Conservation (phyloP, 805 yeast genomes). For the Kodamaea hsintzibuensis region DNA sequence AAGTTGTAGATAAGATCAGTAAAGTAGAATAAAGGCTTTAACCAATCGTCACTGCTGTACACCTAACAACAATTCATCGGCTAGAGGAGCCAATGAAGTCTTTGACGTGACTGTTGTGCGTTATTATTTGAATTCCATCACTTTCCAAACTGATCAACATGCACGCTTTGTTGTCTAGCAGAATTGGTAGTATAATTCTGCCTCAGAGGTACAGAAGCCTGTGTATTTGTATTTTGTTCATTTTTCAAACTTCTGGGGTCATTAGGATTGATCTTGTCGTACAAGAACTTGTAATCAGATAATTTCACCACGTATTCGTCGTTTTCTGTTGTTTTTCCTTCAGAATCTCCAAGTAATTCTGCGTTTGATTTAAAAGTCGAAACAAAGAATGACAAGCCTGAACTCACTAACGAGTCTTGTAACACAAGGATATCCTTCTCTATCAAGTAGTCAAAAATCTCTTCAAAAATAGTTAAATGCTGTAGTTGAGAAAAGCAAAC, state of each 20-base stretch:
- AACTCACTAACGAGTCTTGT: conserved; percentile 21
- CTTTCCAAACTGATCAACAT: conserved; percentile 27
- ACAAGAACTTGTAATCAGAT: conserved; percentile 19
- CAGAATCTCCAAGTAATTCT: not conserved
- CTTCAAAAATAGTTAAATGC: conserved; percentile 19
- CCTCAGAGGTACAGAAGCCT: not conserved
- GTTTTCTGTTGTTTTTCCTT: not conserved
- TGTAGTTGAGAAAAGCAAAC: conserved; percentile 29
- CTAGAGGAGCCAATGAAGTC: too few species aligned
- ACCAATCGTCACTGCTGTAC: too few species aligned
- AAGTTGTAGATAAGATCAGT: too few species aligned
- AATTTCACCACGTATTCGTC: conserved; percentile 11
- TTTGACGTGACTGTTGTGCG: too few species aligned
- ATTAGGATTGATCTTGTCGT: conserved; percentile 3
- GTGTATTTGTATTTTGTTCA: not conserved
- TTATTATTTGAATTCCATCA: not conserved
- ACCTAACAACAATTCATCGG: too few species aligned
- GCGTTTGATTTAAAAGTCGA: conserved; percentile 19
- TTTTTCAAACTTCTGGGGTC: not conserved
- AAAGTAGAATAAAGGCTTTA: too few species aligned
- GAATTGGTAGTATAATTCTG: conserved; percentile 16
- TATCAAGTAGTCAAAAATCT: conserved; percentile 21
- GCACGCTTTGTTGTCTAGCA: conserved; percentile 33
- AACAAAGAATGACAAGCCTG: conserved; percentile 25
- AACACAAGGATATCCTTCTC: conserved; percentile 7